Conservation (phyloP, 2,329 filamentous ascomycete species). For the Colletotrichum camelliae region DNA sequence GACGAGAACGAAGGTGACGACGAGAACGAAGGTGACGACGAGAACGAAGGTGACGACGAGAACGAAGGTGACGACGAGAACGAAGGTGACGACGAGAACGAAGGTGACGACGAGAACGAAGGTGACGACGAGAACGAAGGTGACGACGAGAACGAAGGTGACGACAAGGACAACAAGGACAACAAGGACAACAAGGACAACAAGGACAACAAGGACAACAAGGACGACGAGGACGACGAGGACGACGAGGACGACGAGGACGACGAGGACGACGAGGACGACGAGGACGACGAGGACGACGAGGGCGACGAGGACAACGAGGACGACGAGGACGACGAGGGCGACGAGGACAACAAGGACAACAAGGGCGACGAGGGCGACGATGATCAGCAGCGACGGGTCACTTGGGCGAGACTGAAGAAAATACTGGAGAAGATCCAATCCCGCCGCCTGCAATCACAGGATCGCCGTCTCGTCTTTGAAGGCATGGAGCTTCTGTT, state of each 20-base stretch:
- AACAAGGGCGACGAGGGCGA: neutral
- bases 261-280: neutral
- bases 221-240: neutral
- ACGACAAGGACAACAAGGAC: neutral
- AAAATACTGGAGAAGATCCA: neutral
- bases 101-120: too few species aligned
- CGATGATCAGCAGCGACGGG: fast-evolving
- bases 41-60: too few species aligned
- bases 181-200: neutral
- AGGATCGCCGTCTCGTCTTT: neutral
- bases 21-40: too few species aligned
- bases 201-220: neutral
- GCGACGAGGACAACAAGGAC: neutral
- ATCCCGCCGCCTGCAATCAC: fast-evolving
- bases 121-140: too few species aligned
- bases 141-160: too few species aligned
- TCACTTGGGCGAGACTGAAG: neutral
- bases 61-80: too few species aligned
- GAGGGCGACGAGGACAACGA: neutral
- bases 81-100: too few species aligned
- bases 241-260: neutral
- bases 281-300: neutral
- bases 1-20: too few species aligned
- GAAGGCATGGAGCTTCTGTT: neutral
- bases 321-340: neutral